A percentile compares a stretch with the other conserved stretches of the same genome.
Evolutionary conservation across 2,329 filamentous ascomycete species (phyloP).

Genomic region (Aspergillus quadricinctus): DNA sequence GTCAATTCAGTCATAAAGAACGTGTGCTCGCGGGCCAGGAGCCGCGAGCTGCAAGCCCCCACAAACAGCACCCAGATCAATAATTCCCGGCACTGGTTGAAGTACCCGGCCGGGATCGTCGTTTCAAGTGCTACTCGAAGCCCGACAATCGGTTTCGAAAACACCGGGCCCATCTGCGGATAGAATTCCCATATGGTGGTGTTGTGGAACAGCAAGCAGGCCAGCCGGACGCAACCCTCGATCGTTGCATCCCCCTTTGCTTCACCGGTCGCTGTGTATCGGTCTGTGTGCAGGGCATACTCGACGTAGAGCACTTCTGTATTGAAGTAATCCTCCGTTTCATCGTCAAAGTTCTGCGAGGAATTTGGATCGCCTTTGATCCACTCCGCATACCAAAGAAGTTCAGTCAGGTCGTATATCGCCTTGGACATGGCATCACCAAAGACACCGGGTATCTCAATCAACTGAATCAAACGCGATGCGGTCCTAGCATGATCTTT

Average conservation of each 20-base stretch:
- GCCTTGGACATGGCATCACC: slow-evolving; percentile 25
- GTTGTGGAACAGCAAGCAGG: slow-evolving; percentile 37
- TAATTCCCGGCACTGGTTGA: slow-evolving; percentile 29
- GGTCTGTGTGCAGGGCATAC: slow-evolving; percentile 34
- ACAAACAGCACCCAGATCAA: slow-evolving; percentile 37
- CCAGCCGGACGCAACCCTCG: slow-evolving; percentile 36
- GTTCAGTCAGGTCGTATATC: slow-evolving; percentile 33
- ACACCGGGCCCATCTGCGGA: slow-evolving; percentile 30
- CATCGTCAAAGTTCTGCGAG: slow-evolving; percentile 28
- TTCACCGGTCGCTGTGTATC: slow-evolving; percentile 31
- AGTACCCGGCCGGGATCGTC: slow-evolving; percentile 30
- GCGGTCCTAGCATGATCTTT: slow-evolving; percentile 28
- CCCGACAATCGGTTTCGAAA: slow-evolving; percentile 31
- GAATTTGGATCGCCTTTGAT: slow-evolving; percentile 26
- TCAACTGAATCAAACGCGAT: slow-evolving; percentile 29
- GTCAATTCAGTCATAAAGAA: slow-evolving; percentile 33
- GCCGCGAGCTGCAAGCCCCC: slow-evolving; percentile 27
- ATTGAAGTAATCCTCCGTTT: slow-evolving; percentile 38
- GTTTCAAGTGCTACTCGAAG: slow-evolving; percentile 30
- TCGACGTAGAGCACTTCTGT: slow-evolving; percentile 37
- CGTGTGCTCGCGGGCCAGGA: slow-evolving; percentile 21
- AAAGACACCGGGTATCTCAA: slow-evolving; percentile 34
- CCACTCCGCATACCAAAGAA: slow-evolving; percentile 36
- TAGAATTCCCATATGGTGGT: slow-evolving; percentile 38
- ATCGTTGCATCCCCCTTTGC: slow-evolving; percentile 33